Percentiles rank a stretch among this genome's conserved stretches.
Conservation (phyloP, 441 rosid species). For the Geranium incanum region DNA sequence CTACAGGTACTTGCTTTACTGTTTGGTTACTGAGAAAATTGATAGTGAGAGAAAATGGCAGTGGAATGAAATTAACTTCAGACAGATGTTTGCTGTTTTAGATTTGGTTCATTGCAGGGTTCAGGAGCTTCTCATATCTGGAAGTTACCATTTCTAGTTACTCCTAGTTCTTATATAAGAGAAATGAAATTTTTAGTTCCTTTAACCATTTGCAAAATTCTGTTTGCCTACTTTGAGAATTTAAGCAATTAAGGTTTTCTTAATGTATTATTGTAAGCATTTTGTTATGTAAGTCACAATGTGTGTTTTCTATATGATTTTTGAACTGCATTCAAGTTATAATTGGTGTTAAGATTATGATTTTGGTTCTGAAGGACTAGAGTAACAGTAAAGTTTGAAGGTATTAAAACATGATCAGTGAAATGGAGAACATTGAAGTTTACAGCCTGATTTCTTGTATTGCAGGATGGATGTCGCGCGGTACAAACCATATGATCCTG, state of each 20-base stretch:
- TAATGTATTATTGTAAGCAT: not conserved
- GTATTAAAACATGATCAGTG: not conserved
- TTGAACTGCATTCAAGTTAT: not conserved
- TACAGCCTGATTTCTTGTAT: conserved; percentile 7
- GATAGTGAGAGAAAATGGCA: not conserved
- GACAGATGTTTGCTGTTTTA: not conserved
- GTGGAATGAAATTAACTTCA: not conserved
- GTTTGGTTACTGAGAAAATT: conserved; percentile 1
- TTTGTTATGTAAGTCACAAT: not conserved
- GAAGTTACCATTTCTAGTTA: not conserved
- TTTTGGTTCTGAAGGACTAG: not conserved
- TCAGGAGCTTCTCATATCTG: not conserved
- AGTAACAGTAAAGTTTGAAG: not conserved
- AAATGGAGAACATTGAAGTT: not conserved
- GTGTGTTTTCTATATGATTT: not conserved
- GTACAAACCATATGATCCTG: conserved; percentile 42
- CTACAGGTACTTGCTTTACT: conserved; percentile 44
- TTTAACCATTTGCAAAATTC: not conserved
- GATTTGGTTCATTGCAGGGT: not conserved
- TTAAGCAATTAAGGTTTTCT: not conserved
- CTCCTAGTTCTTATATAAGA: not conserved
- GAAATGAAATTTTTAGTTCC: not conserved
- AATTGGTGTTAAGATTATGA: not conserved
- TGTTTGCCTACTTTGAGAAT: conserved; percentile 3
- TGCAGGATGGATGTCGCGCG: conserved; percentile 87